Evolutionary conservation across 129 eudicot species (phyloP).

Genomic region (Ambrosia artemisiifolia): DNA sequence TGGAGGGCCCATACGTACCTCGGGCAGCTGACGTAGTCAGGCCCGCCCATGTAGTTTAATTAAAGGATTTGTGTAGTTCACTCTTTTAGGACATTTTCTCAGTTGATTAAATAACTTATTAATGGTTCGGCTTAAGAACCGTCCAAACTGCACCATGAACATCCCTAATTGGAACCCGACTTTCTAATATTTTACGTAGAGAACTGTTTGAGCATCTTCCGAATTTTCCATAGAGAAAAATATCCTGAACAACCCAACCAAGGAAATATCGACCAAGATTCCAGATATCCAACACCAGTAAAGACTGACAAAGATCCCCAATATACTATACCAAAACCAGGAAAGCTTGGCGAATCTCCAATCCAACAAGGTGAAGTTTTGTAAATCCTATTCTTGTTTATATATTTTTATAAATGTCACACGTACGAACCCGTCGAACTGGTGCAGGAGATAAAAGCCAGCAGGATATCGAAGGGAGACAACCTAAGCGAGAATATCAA

Average conservation of each 20-base stretch:
- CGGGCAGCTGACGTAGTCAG: too few species aligned
- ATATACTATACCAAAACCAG: neutral
- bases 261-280: neutral
- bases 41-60: too few species aligned
- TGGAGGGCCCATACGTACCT: too few species aligned
- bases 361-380: neutral
- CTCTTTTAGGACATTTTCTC: too few species aligned
- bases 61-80: too few species aligned
- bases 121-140: too few species aligned
- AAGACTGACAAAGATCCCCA: neutral
- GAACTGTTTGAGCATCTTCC: constrained; percentile 33
- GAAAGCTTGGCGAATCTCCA: neutral
- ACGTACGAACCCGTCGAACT: neutral
- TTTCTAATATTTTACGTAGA: constrained; percentile 31
- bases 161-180: neutral
- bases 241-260: neutral
- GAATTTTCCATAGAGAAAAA: constrained; percentile 18
- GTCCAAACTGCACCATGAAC: too few species aligned
- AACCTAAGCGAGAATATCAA: neutral
- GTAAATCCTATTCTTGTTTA: neutral
- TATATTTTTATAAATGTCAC: neutral
- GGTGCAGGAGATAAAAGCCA: neutral
- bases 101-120: too few species aligned
- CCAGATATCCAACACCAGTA: neutral
- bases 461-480: neutral